A percentile compares a stretch with the other conserved stretches of the same genome.
Evolutionary conservation across 345 rosid genomes (phyloP).

Genomic region (Adansonia digitata): DNA sequence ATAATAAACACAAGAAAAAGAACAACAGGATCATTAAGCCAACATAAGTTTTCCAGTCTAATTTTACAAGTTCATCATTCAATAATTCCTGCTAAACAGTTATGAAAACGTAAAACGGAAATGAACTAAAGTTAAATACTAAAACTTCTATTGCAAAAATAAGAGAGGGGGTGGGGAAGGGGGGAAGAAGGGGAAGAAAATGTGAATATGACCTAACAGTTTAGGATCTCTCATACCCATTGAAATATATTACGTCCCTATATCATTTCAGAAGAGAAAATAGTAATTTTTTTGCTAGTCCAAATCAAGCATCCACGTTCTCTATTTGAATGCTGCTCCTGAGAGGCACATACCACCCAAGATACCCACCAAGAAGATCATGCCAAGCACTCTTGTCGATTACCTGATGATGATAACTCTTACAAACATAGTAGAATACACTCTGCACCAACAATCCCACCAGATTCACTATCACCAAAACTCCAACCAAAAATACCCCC

Average conservation of each 20-base stretch:
- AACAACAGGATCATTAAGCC: background rate
- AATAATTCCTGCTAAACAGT: background rate
- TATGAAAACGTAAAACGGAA: background rate
- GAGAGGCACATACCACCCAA: constrained; percentile 88
- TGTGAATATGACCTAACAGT: background rate
- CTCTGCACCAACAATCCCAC: constrained; percentile 89
- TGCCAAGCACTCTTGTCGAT: constrained; percentile 80
- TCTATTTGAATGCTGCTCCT: constrained; percentile 95
- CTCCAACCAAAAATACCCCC: constrained; percentile 85
- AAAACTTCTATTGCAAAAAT: background rate
- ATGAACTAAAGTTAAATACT: background rate
- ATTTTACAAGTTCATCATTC: background rate
- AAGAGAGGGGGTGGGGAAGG: too few relatives aligned
- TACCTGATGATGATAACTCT: constrained; percentile 81
- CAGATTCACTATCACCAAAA: constrained; percentile 78
- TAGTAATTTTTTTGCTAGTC: background rate
- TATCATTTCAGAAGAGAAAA: background rate
- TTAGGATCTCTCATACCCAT: background rate
- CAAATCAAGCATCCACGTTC: constrained; percentile 56
- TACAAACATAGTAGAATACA: constrained; percentile 87
- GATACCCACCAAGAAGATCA: constrained; percentile 93
- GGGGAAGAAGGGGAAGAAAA: background rate
- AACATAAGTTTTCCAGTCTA: background rate
- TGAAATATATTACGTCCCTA: background rate
- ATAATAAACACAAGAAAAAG: background rate